Percentiles rank a stretch among this genome's conserved stretches.
These are phyloP conservation scores for Leccinum uliginosum DNA, from an alignment of 768 basidiomycete genomes.

Conservation along the genomic window DNA sequence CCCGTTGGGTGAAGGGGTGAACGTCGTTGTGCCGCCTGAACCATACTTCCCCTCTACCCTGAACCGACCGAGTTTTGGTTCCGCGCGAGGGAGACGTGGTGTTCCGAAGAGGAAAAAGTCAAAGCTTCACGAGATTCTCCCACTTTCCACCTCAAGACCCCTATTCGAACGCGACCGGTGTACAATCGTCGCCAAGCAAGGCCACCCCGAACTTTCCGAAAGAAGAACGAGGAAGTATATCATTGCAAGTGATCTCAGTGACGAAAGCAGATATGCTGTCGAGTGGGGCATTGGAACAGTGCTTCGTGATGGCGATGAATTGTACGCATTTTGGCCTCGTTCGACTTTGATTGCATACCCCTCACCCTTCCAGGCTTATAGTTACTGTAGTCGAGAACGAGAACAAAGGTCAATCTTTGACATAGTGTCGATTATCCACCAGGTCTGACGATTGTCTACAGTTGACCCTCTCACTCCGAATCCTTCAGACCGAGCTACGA, in stretches of 20 bases:
- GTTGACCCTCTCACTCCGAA: slow-evolving; percentile 71
- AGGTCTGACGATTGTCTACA: slow-evolving; percentile 22
- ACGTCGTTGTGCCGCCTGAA: slow-evolving; percentile 79
- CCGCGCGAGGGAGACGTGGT: slow-evolving; percentile 29
- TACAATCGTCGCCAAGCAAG: slow-evolving; percentile 85
- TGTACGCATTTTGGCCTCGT: slow-evolving; percentile 37
- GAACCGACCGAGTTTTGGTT: slow-evolving; percentile 46
- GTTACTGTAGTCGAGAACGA: slow-evolving; percentile 94
- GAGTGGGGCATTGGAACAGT: slow-evolving; percentile 99
- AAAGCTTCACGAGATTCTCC: slow-evolving; percentile 58
- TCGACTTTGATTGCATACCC: not conserved
- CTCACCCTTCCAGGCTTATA: slow-evolving; percentile 48
- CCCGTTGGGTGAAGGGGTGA: slow-evolving; percentile 88
- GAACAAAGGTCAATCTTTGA: slow-evolving; percentile 57
- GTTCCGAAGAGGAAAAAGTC: slow-evolving; percentile 55
- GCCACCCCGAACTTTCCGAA: slow-evolving; percentile 61
- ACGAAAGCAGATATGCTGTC: slow-evolving; percentile 91
- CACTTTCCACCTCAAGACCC: slow-evolving; percentile 68
- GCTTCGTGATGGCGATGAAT: slow-evolving; percentile 88
- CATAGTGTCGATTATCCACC: not conserved
- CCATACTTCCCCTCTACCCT: slow-evolving; percentile 78
- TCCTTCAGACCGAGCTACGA: slow-evolving; percentile 67
- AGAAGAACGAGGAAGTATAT: slow-evolving; percentile 69
- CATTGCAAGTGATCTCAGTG: slow-evolving; percentile 91
- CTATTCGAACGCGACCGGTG: slow-evolving; percentile 89